Evolutionary conservation across 805 yeast genomes (phyloP).

Genomic region (Metschnikowia gelsemii): DNA sequence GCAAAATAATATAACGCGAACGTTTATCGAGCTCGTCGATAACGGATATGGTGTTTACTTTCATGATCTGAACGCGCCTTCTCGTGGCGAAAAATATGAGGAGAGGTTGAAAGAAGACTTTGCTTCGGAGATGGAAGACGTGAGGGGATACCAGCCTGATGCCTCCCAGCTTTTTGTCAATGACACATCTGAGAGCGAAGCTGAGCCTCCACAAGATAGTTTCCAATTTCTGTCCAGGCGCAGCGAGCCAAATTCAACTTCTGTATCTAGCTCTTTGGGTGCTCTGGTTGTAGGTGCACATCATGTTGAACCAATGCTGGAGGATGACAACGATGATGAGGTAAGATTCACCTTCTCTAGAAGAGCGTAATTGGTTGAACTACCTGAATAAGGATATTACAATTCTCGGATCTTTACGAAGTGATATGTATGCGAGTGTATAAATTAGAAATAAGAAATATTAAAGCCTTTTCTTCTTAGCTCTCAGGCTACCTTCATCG

Average conservation of each 20-base stretch:
- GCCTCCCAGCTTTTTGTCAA: conserved; percentile 17
- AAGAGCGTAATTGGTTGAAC: background rate
- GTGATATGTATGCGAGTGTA: background rate
- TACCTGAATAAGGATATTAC: background rate
- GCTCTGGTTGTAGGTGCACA: background rate
- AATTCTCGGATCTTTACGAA: background rate
- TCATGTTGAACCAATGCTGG: conserved; percentile 1
- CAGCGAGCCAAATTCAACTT: background rate
- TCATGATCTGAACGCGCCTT: conserved; percentile 2
- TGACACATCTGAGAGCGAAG: conserved; percentile 12
- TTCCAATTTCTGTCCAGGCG: conserved; percentile 12
- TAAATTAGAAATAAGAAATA: background rate
- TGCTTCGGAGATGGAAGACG: conserved; percentile 17
- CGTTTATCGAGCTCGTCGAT: conserved; percentile 17
- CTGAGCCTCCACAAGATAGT: conserved; percentile 5
- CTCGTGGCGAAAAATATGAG: background rate
- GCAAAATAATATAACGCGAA: conserved; percentile 15
- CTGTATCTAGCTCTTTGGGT: background rate
- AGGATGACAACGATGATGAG: conserved; percentile 7
- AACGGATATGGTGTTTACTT: conserved; percentile 12
- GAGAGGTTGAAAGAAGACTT: conserved; percentile 11
- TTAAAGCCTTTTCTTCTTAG: conserved; percentile 3
- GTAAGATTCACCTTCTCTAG: conserved; percentile 17
- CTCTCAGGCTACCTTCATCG: conserved; percentile 6
- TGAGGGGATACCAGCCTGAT: conserved; percentile 19